phyloP scores from a whole-genome alignment of 2,329 filamentous ascomycete species.

The Alternaria dauci region DNA sequence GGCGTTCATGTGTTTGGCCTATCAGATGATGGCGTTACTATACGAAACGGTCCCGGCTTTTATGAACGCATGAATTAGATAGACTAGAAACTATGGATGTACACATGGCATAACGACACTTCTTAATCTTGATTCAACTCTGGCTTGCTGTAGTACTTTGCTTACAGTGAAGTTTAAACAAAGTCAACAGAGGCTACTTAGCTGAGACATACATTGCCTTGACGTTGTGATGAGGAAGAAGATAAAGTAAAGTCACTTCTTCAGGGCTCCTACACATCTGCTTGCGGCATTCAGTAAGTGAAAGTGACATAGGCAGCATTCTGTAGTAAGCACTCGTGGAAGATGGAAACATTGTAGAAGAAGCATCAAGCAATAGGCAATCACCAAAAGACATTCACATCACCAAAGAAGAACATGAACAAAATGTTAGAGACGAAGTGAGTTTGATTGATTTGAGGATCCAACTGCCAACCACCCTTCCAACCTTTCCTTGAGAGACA shows the following conservation, averaged over 20 bases:
- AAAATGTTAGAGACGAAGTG: background rate
- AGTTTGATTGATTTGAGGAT: slow-evolving; percentile 1
- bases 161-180: too few relatives aligned
- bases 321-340: too few relatives aligned
- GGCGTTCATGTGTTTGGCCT: slow-evolving; percentile 88
- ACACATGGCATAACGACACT: too few relatives aligned
- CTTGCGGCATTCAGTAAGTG: background rate
- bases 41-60: slow-evolving; percentile 87
- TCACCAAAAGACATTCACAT: background rate
- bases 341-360: background rate
- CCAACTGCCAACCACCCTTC: background rate
- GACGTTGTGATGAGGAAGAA: too few relatives aligned
- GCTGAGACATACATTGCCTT: too few relatives aligned
- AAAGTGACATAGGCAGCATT: too few relatives aligned
- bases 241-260: too few relatives aligned
- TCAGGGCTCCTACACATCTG: background rate
- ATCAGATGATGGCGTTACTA: slow-evolving; percentile 86
- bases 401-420: background rate
- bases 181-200: too few relatives aligned
- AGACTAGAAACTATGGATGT: slow-evolving; percentile 78
- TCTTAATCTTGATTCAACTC: too few relatives aligned
- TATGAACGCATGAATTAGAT: slow-evolving; percentile 92
- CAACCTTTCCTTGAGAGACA: background rate
- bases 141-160: too few relatives aligned
- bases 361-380: background rate